These are phyloP conservation scores for Aspergillus viridinutans DNA, from an alignment of 2,329 filamentous ascomycete species.

Conservation along the genomic window DNA sequence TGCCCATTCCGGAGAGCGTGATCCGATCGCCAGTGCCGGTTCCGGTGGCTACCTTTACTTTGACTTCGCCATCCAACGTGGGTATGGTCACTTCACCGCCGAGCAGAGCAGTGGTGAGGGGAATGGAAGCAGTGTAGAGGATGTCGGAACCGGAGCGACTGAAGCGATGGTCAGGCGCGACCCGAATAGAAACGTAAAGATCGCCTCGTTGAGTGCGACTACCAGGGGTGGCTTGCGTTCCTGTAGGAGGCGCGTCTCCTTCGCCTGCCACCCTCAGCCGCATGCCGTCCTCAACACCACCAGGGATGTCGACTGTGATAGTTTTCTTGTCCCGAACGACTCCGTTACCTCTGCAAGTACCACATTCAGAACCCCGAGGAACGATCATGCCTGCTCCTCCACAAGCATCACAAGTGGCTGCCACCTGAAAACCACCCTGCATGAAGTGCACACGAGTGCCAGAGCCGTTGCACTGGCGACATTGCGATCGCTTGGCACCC, in stretches of 20 bases:
- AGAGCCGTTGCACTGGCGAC: conserved; percentile 77
- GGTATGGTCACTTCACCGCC: conserved; percentile 87
- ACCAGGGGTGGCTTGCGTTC: conserved; percentile 60
- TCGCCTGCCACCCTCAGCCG: conserved; percentile 77
- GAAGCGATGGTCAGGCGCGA: conserved; percentile 87
- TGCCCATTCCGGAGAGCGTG: conserved; percentile 84
- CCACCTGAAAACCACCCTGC: conserved; percentile 94
- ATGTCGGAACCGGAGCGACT: conserved; percentile 83
- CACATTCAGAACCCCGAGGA: conserved; percentile 76
- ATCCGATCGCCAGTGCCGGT: conserved; percentile 91
- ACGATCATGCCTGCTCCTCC: conserved; percentile 72
- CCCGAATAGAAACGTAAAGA: conserved; percentile 83
- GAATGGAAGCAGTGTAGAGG: conserved; percentile 84
- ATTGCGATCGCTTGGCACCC: conserved; percentile 68
- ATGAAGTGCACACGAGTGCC: conserved; percentile 84
- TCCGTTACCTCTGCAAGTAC: conserved; percentile 73
- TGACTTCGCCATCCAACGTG: conserved; percentile 84
- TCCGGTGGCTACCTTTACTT: conserved; percentile 84
- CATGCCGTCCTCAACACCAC: conserved; percentile 96
- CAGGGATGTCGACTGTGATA: conserved; percentile 85
- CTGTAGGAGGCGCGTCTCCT: conserved; percentile 79
- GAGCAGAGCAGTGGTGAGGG: conserved; percentile 85
- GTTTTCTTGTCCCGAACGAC: conserved; percentile 79
- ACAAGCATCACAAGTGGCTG: conserved; percentile 78
- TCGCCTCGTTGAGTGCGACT: conserved; percentile 72